Percentiles rank a stretch among this genome's conserved stretches.
These are phyloP conservation scores for Alternaria sp. DNA, from an alignment of 2,329 filamentous ascomycete genomes.

Conservation along the genomic window DNA sequence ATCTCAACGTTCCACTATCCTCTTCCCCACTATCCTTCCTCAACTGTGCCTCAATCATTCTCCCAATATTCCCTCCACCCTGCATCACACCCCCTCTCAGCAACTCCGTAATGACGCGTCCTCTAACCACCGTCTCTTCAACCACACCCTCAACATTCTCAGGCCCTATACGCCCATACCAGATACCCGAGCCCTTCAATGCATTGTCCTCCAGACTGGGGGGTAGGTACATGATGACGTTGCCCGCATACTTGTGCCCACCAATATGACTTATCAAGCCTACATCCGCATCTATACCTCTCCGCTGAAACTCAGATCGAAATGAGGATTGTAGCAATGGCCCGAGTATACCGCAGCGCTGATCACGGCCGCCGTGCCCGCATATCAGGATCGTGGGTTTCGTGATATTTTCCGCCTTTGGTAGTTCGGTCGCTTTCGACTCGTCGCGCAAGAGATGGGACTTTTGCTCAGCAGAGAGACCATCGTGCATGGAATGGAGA, in stretches of 20 bases:
- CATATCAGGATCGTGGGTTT: conserved; percentile 74
- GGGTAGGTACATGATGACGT: conserved; percentile 81
- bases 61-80: conserved; percentile 34
- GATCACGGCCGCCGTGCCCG: conserved; percentile 82
- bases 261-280: conserved; percentile 80
- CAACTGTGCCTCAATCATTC: conserved; percentile 41
- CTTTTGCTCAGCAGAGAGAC: conserved; percentile 61
- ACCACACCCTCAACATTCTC: conserved; percentile 78
- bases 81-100: conserved; percentile 70
- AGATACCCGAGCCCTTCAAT: conserved; percentile 74
- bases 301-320: conserved; percentile 60
- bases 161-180: conserved; percentile 81
- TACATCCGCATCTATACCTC: conserved; percentile 64
- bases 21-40: conserved; percentile 37
- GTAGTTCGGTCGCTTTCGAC: conserved; percentile 54
- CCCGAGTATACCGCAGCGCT: conserved; percentile 80
- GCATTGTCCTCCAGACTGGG: conserved; percentile 58
- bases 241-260: conserved; percentile 85
- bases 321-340: conserved; percentile 77
- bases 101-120: conserved; percentile 71
- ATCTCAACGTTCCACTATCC: conserved; percentile 21
- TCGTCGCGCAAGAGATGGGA: conserved; percentile 55
- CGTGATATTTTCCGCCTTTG: conserved; percentile 57
- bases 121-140: conserved; percentile 70
- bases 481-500: conserved; percentile 67